Evolutionary conservation across 2,329 filamentous ascomycete genomes (phyloP), one percentile per base, ranked within the genome.

Genomic region (Penicillium thymicola): DNA sequence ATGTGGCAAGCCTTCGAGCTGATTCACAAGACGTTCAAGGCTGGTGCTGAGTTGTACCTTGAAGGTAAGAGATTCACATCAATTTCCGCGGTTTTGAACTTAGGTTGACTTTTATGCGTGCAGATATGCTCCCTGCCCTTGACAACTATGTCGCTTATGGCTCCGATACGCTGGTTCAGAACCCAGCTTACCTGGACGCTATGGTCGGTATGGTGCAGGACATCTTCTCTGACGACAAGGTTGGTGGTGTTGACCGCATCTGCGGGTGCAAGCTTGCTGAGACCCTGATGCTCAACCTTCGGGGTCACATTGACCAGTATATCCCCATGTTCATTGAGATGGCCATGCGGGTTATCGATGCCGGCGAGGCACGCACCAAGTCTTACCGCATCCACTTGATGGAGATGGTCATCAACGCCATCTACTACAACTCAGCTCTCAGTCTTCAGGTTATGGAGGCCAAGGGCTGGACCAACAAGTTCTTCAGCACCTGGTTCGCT

Each of bases 1-100:
- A 99, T 99, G 94, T 99, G 94, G 94, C 88, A 93, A 75, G 93
- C 94, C 2, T 99, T 99, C 72, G 92, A 96, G 77, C 83, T 97
- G 43, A 95, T 99, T 61, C 93, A 97, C 77, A 86, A 90, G 63
- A 97, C 93, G 1, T 99, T 99, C 81, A 97, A 97, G 78, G 89
- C 91, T 57, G 94, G 94, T 40, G 94, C 93, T 36, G 93, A 99
- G 79, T 85, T 97, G 44, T 99, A 99, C 72, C 85, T 99, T 14
- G 94, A 99, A 75, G 49, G 49, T 77, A 67, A 58, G 62, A 27
- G 16, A 1, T 27, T 18, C 30, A 27, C 25, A 18, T 54, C 2
- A 32, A 18, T 36, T 9, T 32, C 9, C 10, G 3, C 23, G 10
- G 3, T 18, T 28, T 37, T 25, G 23, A 36, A 18, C 36, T 40